These are phyloP conservation scores for Mycena crocata DNA, from an alignment of 768 basidiomycete genomes.

Conservation along the genomic window DNA sequence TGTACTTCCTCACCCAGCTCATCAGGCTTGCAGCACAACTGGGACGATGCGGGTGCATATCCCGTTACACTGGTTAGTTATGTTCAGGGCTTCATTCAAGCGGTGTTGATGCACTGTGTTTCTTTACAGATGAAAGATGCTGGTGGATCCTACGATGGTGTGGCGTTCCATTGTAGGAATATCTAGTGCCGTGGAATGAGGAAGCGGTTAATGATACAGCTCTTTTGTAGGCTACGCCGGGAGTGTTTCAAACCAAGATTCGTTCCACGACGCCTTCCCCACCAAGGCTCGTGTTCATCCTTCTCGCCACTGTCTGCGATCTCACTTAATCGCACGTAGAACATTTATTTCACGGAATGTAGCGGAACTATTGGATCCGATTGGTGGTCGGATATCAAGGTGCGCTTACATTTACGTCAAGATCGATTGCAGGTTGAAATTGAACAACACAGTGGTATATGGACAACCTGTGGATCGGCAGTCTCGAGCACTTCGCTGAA, in stretches of 20 bases:
- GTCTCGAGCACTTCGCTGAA: constrained; percentile 68
- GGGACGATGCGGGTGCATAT: constrained; percentile 73
- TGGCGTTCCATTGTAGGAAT: constrained; percentile 71
- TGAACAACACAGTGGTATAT: constrained; percentile 66
- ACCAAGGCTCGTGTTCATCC: constrained; percentile 9
- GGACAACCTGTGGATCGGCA: constrained; percentile 64
- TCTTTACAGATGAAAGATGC: constrained; percentile 65
- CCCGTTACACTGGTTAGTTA: constrained; percentile 59
- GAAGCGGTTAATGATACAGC: neutral
- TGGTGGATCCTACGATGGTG: constrained; percentile 68
- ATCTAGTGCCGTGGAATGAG: neutral
- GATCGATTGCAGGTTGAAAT: constrained; percentile 14
- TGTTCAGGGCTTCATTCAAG: neutral
- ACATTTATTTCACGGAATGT: constrained; percentile 30
- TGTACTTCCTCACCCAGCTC: too few species aligned
- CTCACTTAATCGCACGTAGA: neutral
- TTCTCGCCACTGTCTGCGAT: neutral
- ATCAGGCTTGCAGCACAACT: constrained; percentile 82
- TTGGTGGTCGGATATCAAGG: constrained; percentile 83
- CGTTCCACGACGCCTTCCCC: constrained; percentile 25
- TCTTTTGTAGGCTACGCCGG: constrained; percentile 20
- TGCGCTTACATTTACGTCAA: constrained; percentile 82
- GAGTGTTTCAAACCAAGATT: neutral
- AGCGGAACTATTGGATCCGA: constrained; percentile 56
- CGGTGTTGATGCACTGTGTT: neutral